Conservation (phyloP, 2,329 filamentous ascomycete genomes). For the Alternaria alternata region DNA sequence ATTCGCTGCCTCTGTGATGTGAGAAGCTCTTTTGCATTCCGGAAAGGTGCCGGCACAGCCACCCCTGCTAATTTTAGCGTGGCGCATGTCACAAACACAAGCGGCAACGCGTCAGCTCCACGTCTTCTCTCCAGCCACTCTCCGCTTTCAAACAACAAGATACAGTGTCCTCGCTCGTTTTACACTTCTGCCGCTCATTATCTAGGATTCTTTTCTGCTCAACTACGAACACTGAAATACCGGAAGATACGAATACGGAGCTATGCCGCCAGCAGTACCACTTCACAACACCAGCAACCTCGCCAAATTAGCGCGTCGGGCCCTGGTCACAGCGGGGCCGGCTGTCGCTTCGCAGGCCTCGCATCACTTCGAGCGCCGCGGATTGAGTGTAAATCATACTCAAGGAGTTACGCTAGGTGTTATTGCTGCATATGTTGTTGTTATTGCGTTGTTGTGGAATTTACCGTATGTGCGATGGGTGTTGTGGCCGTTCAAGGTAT, state of each 20-base stretch:
- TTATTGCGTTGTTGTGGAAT: slow-evolving; percentile 81
- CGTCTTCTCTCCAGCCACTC: slow-evolving; percentile 16
- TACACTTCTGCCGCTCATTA: not conserved
- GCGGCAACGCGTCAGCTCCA: slow-evolving; percentile 27
- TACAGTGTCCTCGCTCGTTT: not conserved
- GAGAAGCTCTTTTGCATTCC: not conserved
- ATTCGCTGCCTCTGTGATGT: not conserved
- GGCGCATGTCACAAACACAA: slow-evolving; percentile 28
- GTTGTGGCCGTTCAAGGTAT: slow-evolving; percentile 82
- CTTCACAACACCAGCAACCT: slow-evolving; percentile 16
- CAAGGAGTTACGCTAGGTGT: slow-evolving; percentile 75
- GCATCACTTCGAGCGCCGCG: slow-evolving; percentile 58
- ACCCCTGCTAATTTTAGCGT: slow-evolving; percentile 31
- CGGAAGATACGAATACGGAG: slow-evolving; percentile 1
- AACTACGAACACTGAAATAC: not conserved
- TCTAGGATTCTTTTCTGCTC: not conserved
- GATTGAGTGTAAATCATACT: slow-evolving; percentile 70
- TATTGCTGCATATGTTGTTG: slow-evolving; percentile 75
- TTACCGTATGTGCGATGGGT: slow-evolving; percentile 77
- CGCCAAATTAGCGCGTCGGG: slow-evolving; percentile 37
- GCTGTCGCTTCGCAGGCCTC: slow-evolving; percentile 27
- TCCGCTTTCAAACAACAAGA: not conserved
- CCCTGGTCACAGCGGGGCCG: slow-evolving; percentile 38
- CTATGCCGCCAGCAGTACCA: slow-evolving; percentile 37
- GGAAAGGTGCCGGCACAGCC: slow-evolving; percentile 22